Conservation (phyloP, 495 filamentous ascomycete genomes). For the Penicillium alfredii region DNA sequence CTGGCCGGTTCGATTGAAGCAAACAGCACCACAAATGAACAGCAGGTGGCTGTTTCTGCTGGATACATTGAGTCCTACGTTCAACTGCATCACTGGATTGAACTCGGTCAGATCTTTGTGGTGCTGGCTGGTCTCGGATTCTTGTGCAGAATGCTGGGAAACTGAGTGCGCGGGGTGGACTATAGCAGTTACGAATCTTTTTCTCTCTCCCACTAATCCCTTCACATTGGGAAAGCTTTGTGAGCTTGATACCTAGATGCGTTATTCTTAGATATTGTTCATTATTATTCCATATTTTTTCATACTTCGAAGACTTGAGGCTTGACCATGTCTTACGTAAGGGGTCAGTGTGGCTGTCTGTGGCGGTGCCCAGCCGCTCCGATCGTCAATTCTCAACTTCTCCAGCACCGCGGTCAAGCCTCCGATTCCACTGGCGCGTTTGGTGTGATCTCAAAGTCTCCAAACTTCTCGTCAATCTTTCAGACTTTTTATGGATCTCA, state of each 20-base stretch:
- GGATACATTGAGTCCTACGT: conserved; percentile 58
- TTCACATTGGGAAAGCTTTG: no score
- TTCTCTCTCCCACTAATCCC: no score
- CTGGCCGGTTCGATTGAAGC: conserved; percentile 41
- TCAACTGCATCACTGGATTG: conserved; percentile 43
- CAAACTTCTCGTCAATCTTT: background rate
- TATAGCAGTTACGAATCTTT: no score
- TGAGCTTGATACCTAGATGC: no score
- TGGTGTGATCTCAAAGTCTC: conserved; percentile 5
- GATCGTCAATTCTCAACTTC: conserved; percentile 20
- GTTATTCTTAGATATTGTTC: no score
- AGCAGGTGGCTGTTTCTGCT: conserved; percentile 29
- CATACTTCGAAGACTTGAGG: no score
- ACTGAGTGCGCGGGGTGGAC: no score
- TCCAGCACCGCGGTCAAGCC: conserved; percentile 14
- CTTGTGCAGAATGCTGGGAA: conserved; percentile 22
- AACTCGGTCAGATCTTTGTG: conserved; percentile 52
- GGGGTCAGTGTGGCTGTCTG: conserved; percentile 16
- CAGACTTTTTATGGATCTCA: conserved; percentile 10
- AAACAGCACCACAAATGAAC: conserved; percentile 26
- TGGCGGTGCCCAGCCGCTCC: conserved; percentile 25
- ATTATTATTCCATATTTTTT: no score
- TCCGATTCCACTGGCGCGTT: conserved; percentile 20
- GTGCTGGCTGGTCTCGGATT: conserved; percentile 33
- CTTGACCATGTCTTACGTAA: no score